A percentile compares a stretch with the other conserved stretches of the same genome.
These are phyloP conservation scores for Pyrenophora tritici-repentis DNA, from an alignment of 2,329 filamentous ascomycete species.

Conservation along the genomic window DNA sequence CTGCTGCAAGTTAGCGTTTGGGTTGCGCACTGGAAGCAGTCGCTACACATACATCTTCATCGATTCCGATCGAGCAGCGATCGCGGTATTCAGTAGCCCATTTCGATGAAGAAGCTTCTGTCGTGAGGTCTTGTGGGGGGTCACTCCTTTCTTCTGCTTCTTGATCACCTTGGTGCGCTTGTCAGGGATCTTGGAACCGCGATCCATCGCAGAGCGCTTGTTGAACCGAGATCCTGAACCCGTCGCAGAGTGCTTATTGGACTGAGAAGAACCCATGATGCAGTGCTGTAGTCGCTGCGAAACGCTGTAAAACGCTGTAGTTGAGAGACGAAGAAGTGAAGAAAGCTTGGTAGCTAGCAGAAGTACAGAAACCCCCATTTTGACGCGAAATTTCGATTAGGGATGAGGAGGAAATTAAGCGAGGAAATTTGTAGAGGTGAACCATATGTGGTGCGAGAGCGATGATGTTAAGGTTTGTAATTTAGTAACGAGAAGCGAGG, in stretches of 20 bases:
- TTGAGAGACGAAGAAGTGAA: background rate
- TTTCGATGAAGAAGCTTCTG: background rate
- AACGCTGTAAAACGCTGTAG: background rate
- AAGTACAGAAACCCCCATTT: too few relatives aligned
- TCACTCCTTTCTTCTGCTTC: background rate
- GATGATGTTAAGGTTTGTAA: too few relatives aligned
- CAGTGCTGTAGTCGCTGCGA: background rate
- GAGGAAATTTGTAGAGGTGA: too few relatives aligned
- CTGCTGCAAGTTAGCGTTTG: background rate
- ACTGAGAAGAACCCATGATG: background rate
- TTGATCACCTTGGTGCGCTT: background rate
- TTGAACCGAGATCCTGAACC: too few relatives aligned
- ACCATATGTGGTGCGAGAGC: too few relatives aligned
- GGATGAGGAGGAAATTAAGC: too few relatives aligned
- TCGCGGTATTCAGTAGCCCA: constrained; percentile 4
- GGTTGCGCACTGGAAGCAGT: too few relatives aligned
- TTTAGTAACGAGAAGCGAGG: too few relatives aligned
- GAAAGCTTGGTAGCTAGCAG: too few relatives aligned
- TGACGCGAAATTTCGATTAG: too few relatives aligned
- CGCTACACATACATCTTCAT: constrained; percentile 8
- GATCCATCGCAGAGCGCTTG: background rate
- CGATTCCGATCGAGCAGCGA: background rate
- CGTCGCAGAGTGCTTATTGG: background rate
- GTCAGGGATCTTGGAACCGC: background rate
- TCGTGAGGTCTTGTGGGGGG: background rate